A percentile compares a stretch with the other conserved stretches of the same genome.
These are phyloP conservation scores for Ganoderma meredithae DNA, from an alignment of 1,284 basidiomycete genomes.

Conservation along the genomic window DNA sequence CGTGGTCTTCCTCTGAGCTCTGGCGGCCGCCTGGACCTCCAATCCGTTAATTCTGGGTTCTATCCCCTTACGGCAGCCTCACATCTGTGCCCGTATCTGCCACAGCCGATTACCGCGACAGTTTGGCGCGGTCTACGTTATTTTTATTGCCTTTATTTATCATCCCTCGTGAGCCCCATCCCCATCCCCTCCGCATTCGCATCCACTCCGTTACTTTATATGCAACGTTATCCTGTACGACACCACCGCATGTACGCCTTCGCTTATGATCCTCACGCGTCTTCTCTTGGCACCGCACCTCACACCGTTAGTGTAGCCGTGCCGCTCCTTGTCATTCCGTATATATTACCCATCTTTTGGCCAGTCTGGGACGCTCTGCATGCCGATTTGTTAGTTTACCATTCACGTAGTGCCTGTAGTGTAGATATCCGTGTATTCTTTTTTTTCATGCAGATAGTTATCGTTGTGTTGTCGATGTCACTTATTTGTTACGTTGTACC, in stretches of 20 bases:
- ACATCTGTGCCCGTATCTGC: not conserved
- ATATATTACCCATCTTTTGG: constrained; percentile 8
- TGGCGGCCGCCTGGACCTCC: not conserved
- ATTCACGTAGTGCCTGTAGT: not conserved
- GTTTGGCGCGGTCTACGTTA: not conserved
- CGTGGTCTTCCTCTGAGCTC: not conserved
- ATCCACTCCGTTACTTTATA: constrained; percentile 7
- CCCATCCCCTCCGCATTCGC: not conserved
- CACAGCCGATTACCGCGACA: not conserved
- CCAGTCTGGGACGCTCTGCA: constrained; percentile 5
- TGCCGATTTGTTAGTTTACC: constrained; percentile 10
- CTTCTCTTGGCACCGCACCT: not conserved
- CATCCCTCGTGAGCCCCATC: constrained; percentile 2
- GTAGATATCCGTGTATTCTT: not conserved
- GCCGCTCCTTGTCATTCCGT: constrained; percentile 1
- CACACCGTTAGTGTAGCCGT: constrained; percentile 2
- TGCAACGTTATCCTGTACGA: constrained; percentile 12
- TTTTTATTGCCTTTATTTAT: constrained; percentile 16
- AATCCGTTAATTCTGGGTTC: not conserved
- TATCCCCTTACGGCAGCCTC: too few relatives aligned
- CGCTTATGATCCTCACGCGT: constrained; percentile 6
- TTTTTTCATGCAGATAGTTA: not conserved
- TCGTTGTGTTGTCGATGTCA: not conserved
- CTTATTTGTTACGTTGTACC: too few relatives aligned
- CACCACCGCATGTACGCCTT: not conserved